These are phyloP conservation scores for Cercophora sp. DNA, from an alignment of 495 filamentous ascomycete species.

Conservation along the genomic window DNA sequence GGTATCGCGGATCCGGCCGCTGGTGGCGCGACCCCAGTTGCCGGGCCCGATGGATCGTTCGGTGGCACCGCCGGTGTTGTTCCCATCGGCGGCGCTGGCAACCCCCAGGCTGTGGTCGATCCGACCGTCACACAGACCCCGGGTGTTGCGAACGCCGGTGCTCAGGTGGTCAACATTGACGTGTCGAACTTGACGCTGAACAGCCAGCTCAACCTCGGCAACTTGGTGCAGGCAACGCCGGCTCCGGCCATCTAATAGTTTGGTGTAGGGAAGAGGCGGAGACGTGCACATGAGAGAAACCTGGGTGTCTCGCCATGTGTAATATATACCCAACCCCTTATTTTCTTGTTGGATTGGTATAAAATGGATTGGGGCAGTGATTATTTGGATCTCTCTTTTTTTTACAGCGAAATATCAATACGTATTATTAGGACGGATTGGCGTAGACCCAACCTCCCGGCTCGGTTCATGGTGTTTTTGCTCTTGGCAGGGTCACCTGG, in stretches of 20 bases:
- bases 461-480: no score
- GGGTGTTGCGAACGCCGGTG: slow-evolving; percentile 20
- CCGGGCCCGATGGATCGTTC: slow-evolving; percentile 17
- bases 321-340: slow-evolving; percentile 9
- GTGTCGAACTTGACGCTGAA: slow-evolving; percentile 30
- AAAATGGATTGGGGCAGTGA: no score
- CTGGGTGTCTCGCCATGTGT: background rate
- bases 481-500: no score
- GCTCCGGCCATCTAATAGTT: background rate
- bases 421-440: no score
- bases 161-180: slow-evolving; percentile 21
- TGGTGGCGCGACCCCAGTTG: background rate
- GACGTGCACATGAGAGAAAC: background rate
- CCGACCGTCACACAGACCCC: slow-evolving; percentile 15
- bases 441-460: no score
- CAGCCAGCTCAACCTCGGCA: slow-evolving; percentile 32
- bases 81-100: slow-evolving; percentile 15
- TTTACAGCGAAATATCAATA: no score
- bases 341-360: background rate
- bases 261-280: background rate
- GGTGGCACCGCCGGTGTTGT: slow-evolving; percentile 21
- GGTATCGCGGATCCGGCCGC: background rate
- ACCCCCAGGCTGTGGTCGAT: slow-evolving; percentile 19
- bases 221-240: slow-evolving; percentile 26
- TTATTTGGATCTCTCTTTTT: no score